A percentile compares a stretch with the other conserved stretches of the same genome.
phyloP scores from a whole-genome alignment of 352 stramenopile species.

The Peronosclerospora sorghi region DNA sequence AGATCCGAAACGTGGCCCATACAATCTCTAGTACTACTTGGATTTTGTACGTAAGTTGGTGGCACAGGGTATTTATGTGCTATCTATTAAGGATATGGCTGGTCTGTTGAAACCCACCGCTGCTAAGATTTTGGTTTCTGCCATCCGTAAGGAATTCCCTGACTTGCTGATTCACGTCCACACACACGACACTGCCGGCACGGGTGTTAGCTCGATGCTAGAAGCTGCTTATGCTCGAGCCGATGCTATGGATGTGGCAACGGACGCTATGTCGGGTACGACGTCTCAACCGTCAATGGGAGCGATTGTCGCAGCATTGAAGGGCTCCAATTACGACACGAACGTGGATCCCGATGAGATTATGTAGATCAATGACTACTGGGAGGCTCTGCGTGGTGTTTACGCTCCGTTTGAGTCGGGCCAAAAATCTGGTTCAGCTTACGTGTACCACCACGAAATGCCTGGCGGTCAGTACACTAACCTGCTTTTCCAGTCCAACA shows the following conservation, averaged over 20 bases:
- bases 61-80: conserved; percentile 89
- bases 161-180: conserved; percentile 97
- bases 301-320: conserved; percentile 88
- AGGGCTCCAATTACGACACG: conserved; percentile 87
- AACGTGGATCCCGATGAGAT: conserved; percentile 86
- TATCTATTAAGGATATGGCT: conserved; percentile 99
- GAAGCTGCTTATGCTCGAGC: conserved; percentile 90
- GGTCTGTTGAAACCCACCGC: conserved; percentile 94
- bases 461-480: conserved; percentile 96
- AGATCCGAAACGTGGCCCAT: conserved; percentile 80
- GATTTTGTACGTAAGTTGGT: conserved; percentile 90
- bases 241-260: conserved; percentile 93
- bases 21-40: conserved; percentile 97
- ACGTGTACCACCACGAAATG: conserved; percentile 98
- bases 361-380: conserved; percentile 95
- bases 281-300: conserved; percentile 95
- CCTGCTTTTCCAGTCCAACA: conserved; percentile 94
- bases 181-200: conserved; percentile 96
- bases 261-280: conserved; percentile 94
- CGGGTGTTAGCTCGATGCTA: conserved; percentile 94
- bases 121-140: conserved; percentile 85
- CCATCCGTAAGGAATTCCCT: conserved; percentile 92
- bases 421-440: conserved; percentile 92
- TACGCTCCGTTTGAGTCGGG: conserved; percentile 97
- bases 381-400: conserved; percentile 91